Conservation (phyloP, 2,329 filamentous ascomycete genomes). For the Fusarium chaquense region DNA sequence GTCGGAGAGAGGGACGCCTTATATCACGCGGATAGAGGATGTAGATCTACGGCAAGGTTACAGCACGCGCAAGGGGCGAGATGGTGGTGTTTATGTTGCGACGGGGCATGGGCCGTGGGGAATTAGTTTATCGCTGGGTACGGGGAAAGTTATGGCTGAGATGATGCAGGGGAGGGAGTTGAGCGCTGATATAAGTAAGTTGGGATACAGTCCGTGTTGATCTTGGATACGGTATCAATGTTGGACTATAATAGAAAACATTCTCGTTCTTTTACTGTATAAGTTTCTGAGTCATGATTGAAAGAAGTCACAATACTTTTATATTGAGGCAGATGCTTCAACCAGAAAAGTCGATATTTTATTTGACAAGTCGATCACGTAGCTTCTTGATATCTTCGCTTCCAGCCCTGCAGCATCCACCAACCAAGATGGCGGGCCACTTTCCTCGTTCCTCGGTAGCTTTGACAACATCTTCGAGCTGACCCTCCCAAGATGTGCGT, state of each 20-base stretch:
- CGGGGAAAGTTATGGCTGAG: slow-evolving; percentile 77
- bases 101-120: slow-evolving; percentile 84
- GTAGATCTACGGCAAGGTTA: slow-evolving; percentile 63
- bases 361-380: slow-evolving; percentile 36
- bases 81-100: slow-evolving; percentile 76
- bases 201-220: slow-evolving; percentile 33
- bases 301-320: neutral
- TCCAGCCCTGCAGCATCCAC: slow-evolving; percentile 66
- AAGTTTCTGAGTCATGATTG: too few species aligned
- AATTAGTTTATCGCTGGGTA: slow-evolving; percentile 73
- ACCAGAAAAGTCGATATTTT: neutral
- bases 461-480: slow-evolving; percentile 57
- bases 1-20: slow-evolving; percentile 71
- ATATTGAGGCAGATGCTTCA: neutral
- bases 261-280: too few species aligned
- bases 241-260: neutral
- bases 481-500: slow-evolving; percentile 59
- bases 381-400: slow-evolving; percentile 53
- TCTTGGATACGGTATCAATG: neutral
- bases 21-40: slow-evolving; percentile 70
- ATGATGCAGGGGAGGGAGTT: slow-evolving; percentile 70
- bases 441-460: slow-evolving; percentile 52
- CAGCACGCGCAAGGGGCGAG: slow-evolving; percentile 54
- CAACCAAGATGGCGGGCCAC: slow-evolving; percentile 63
- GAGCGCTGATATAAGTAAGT: slow-evolving; percentile 67